Percentiles rank a stretch among this genome's conserved stretches.
Evolutionary conservation across 768 basidiomycete species (phyloP).

Genomic region (Trametes punicea): DNA sequence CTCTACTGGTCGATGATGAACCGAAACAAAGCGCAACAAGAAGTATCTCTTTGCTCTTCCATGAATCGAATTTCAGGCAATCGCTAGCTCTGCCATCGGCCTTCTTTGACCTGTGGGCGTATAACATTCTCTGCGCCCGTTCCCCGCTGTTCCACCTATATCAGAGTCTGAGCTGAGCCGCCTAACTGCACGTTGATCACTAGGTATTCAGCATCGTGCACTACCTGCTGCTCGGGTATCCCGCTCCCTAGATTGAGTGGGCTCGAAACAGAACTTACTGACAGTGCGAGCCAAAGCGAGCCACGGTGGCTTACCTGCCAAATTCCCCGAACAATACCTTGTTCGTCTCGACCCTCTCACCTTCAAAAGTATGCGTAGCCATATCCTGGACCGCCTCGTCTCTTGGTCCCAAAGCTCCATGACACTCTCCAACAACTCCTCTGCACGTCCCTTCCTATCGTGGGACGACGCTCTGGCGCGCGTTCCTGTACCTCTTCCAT

Average conservation of each 20-base stretch:
- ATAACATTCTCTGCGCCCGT: background rate
- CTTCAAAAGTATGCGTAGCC: background rate
- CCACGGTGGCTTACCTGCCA: background rate
- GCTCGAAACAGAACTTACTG: too few species aligned
- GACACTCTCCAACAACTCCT: background rate
- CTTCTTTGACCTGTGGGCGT: background rate
- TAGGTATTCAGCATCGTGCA: background rate
- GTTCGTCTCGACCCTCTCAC: too few species aligned
- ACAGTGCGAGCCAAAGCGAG: background rate
- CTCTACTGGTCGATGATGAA: too few species aligned
- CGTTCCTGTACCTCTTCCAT: conserved; percentile 3
- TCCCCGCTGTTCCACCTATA: background rate
- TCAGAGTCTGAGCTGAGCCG: background rate
- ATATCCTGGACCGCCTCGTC: background rate
- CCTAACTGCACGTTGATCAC: background rate
- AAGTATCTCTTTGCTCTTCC: too few species aligned
- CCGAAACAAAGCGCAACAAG: too few species aligned
- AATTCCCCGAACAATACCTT: background rate
- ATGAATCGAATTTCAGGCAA: too few species aligned
- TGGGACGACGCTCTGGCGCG: background rate
- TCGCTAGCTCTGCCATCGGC: too few species aligned
- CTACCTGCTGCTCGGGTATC: background rate
- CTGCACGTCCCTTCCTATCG: background rate
- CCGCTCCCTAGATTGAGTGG: background rate
- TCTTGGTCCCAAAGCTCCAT: background rate